Evolutionary conservation across 768 basidiomycete genomes (phyloP), one percentile per base, ranked within the genome.

Genomic region (Mycena leptocephala): DNA sequence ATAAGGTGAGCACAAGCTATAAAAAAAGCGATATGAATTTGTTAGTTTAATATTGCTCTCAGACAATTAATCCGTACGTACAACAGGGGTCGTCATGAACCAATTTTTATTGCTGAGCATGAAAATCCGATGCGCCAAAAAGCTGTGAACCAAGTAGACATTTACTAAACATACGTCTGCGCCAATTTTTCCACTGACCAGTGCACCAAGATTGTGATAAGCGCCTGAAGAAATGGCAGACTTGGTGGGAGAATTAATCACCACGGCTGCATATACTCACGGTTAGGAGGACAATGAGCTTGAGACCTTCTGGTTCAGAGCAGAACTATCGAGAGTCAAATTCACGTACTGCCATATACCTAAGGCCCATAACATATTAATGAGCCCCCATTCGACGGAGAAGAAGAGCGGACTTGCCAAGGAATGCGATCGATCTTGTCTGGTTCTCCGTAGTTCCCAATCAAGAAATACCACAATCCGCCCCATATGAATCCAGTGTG

Each of bases 161-260:
- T 56, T n/a, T n/a, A n/a, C n/a, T n/a, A n/a, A n/a, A n/a, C n/a
- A n/a, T n/a, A n/a, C n/a, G n/a, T n/a, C n/a, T n/a, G n/a, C n/a
- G n/a, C n/a, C n/a, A n/a, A n/a, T n/a, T n/a, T n/a, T n/a, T n/a
- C n/a, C n/a, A n/a, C 79, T 46, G 74, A 88, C 88, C 87, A 86
- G 58, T 88, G 88, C 16, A 88, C 87, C 8, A 84, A 79, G 35
- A 88, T 86, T 6, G 87, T 88, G 11, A 88, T 76, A 37, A 87
- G 68, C 0, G 87, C 87, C 87, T 85, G 6, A 1, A 46, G 26
- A 20, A 3, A 63, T 35, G 79, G 37, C 16, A 46, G 26, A 26
- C 22, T 58, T 22, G 22, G 32, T 35, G 14, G 41, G 24, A 56
- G 2, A 20, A 48, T 56, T 16, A 39, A 35, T 16, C 26, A 26